A percentile compares a stretch with the other conserved stretches of the same genome.
Conservation (phyloP, 495 filamentous ascomycete species). For the Hyaloscypha finlandica region DNA sequence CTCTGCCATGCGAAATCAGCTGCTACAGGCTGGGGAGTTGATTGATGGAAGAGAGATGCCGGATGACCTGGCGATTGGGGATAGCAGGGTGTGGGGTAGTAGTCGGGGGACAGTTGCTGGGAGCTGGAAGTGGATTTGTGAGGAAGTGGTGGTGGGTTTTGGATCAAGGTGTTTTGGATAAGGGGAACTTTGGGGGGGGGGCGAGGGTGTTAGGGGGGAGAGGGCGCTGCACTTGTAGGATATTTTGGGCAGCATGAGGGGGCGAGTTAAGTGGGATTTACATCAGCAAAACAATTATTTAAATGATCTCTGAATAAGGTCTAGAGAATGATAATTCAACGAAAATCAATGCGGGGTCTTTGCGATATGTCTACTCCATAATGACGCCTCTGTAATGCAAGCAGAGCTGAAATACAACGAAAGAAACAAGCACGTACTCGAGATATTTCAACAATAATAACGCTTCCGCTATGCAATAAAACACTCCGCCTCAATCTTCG, state of each 20-base stretch:
- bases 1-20: slow-evolving; percentile 2
- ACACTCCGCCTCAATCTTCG: too few species aligned
- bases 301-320: too few species aligned
- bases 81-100: slow-evolving; percentile 19
- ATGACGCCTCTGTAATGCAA: not conserved
- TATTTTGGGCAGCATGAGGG: not conserved
- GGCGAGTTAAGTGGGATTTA: too few species aligned
- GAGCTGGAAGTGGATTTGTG: slow-evolving; percentile 17
- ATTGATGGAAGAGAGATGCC: slow-evolving; percentile 9
- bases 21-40: slow-evolving; percentile 6
- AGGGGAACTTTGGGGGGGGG: slow-evolving; percentile 20
- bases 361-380: not conserved
- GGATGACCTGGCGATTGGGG: slow-evolving; percentile 5
- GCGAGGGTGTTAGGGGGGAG: slow-evolving; percentile 13
- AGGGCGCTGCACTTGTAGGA: not conserved
- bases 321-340: too few species aligned
- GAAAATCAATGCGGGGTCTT: not conserved
- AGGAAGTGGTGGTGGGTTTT: slow-evolving; percentile 27
- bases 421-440: too few species aligned
- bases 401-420: too few species aligned
- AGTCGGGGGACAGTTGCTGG: slow-evolving; percentile 16
- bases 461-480: too few species aligned
- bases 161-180: slow-evolving; percentile 11
- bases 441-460: too few species aligned
- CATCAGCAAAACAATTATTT: too few species aligned